Evolutionary conservation across 768 basidiomycete species (phyloP), one percentile per base, ranked within the genome.

Genomic region (Xanthoconium purpureum): DNA sequence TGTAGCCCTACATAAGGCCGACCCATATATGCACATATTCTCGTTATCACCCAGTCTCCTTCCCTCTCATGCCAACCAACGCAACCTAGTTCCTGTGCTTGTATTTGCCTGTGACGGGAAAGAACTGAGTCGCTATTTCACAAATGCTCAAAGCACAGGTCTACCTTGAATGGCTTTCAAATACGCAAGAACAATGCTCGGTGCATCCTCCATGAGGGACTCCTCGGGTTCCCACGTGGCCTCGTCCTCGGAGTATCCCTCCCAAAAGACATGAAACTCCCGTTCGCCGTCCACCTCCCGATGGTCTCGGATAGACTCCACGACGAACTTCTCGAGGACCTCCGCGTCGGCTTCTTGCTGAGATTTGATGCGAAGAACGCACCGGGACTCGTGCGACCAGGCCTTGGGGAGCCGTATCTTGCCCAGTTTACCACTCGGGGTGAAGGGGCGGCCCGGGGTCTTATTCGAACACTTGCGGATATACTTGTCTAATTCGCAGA

Each of bases 401-500:
- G 84, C 83, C 60, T 74, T 76, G 0, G 84, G 84, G 11, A 84
- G 66, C 11, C 67, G 63, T 5, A 61, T 20, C 8, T 73, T 66
- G 10, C 59, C 53, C 17, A 74, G 61, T 9, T 52, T 57, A 14
- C 59, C 60, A 10, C 69, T 67, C 6, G 76, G 62, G 12, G 60
- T 64, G 60, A 79, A 86, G 0, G 56, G 52, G 13, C 75, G 74
- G 43, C 80, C 75, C 24, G 52, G 54, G 20, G 66, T 61, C 43
- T 64, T 72, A 11, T 60, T 37, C 32, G n/a, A 36, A 36, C 63
- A 71, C 55, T 61, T 66, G 45, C 89, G 85, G 40, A 83, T 76
- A 64, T 91, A 91, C 65, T 91, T 89, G 72, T 90, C 87, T 44
- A 87, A 77, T 66, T 92, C 90, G 71, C 90, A 92, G 15, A 91